phyloP scores from a whole-genome alignment of 1,139 yeast genomes.

The Hansenula sp. region DNA sequence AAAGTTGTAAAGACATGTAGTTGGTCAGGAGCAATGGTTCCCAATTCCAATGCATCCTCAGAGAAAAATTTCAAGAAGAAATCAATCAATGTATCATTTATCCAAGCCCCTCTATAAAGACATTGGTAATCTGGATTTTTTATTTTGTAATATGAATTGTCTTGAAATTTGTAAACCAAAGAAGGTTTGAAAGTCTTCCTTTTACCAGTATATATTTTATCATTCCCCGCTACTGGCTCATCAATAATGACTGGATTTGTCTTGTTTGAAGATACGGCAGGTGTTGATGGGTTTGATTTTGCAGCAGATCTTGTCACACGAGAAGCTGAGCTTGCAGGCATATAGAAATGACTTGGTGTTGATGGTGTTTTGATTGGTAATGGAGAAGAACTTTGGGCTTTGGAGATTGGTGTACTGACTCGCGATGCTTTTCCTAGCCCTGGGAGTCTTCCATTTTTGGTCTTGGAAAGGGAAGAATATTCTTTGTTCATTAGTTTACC shows the following conservation, averaged over 20 bases:
- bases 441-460: too few species aligned
- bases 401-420: too few species aligned
- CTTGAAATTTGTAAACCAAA: conserved; percentile 45
- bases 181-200: conserved; percentile 41
- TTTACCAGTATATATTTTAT: conserved; percentile 16
- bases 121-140: conserved; percentile 63
- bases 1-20: conserved; percentile 78
- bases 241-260: background rate
- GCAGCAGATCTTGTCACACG: background rate
- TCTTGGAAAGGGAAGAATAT: too few species aligned
- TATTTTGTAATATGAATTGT: conserved; percentile 46
- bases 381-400: too few species aligned
- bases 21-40: conserved; percentile 21
- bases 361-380: too few species aligned
- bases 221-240: conserved; percentile 2
- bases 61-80: conserved; percentile 60
- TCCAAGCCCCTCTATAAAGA: conserved; percentile 68
- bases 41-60: conserved; percentile 32
- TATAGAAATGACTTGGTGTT: too few species aligned
- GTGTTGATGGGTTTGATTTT: background rate
- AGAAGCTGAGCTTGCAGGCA: background rate
- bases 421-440: too few species aligned
- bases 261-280: background rate
- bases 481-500: too few species aligned
- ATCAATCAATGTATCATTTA: conserved; percentile 70